These are phyloP conservation scores for Pichia californica DNA, from an alignment of 805 yeast genomes.

Conservation along the genomic window DNA sequence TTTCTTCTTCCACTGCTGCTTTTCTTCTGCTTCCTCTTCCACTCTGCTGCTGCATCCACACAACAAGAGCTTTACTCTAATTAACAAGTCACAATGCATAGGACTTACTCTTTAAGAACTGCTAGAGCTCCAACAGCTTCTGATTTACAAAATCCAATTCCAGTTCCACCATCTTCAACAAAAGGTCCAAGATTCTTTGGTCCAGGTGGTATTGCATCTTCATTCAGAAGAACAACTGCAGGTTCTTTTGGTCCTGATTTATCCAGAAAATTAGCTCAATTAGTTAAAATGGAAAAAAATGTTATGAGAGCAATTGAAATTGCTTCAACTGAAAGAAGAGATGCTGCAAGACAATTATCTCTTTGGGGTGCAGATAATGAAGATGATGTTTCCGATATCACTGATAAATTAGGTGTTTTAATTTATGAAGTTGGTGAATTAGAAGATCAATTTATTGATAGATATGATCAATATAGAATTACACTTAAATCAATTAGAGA, in stretches of 20 bases:
- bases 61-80: too few relatives aligned
- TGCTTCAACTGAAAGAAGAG: conserved; percentile 70
- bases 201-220: conserved; percentile 51
- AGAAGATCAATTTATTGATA: conserved; percentile 82
- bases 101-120: conserved; percentile 77
- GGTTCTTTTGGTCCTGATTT: conserved; percentile 78
- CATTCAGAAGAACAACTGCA: conserved; percentile 59
- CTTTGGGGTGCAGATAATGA: conserved; percentile 86
- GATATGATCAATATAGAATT: conserved; percentile 80
- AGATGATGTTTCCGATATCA: conserved; percentile 79
- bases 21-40: not conserved
- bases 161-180: conserved; percentile 71
- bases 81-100: conserved; percentile 69
- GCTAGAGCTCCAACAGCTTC: conserved; percentile 79
- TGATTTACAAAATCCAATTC: conserved; percentile 73
- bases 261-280: conserved; percentile 64
- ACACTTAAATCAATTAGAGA: conserved; percentile 76
- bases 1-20: not conserved
- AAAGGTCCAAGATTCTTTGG: conserved; percentile 68
- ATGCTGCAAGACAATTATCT: conserved; percentile 75
- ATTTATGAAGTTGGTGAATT: conserved; percentile 79
- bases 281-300: conserved; percentile 77
- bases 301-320: conserved; percentile 74
- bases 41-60: too few relatives aligned
- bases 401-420: conserved; percentile 81